Evolutionary conservation across 164 flowering plant species (phyloP).

Genomic region (Chimonanthus salicifolius): DNA sequence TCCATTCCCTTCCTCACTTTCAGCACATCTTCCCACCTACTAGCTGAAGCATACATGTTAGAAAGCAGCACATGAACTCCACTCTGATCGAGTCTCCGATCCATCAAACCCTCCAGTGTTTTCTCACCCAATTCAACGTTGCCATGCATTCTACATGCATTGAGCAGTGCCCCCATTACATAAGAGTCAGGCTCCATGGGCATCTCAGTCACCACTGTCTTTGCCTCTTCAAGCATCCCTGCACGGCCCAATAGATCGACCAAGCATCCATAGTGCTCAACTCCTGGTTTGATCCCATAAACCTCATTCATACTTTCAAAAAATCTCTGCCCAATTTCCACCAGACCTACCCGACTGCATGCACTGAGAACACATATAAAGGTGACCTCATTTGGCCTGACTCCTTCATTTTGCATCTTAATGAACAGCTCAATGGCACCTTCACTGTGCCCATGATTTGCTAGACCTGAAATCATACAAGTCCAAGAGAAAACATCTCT

Average conservation of each 20-base stretch:
- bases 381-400: slow-evolving; percentile 47
- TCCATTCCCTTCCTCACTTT: slow-evolving; percentile 47
- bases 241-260: slow-evolving; percentile 45
- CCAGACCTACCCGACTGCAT: slow-evolving; percentile 44
- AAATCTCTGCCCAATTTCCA: slow-evolving; percentile 44
- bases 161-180: slow-evolving; percentile 50
- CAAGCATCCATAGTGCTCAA: slow-evolving; percentile 56
- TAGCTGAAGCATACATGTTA: slow-evolving; percentile 45
- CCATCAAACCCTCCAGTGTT: slow-evolving; percentile 22
- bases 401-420: slow-evolving; percentile 39
- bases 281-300: slow-evolving; percentile 42
- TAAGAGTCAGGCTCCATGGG: slow-evolving; percentile 43
- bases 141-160: slow-evolving; percentile 46
- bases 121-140: slow-evolving; percentile 37
- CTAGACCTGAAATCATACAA: slow-evolving; percentile 48
- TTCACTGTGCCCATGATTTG: slow-evolving; percentile 40
- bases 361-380: slow-evolving; percentile 49
- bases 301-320: slow-evolving; percentile 36
- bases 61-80: slow-evolving; percentile 49
- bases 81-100: slow-evolving; percentile 33
- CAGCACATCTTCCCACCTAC: slow-evolving; percentile 46
- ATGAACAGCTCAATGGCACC: slow-evolving; percentile 34
- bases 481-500: slow-evolving; percentile 54
- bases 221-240: slow-evolving; percentile 27
- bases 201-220: slow-evolving; percentile 39